phyloP scores from a whole-genome alignment of 176 grass and related monocot genomes.

The Musa beccarii region DNA sequence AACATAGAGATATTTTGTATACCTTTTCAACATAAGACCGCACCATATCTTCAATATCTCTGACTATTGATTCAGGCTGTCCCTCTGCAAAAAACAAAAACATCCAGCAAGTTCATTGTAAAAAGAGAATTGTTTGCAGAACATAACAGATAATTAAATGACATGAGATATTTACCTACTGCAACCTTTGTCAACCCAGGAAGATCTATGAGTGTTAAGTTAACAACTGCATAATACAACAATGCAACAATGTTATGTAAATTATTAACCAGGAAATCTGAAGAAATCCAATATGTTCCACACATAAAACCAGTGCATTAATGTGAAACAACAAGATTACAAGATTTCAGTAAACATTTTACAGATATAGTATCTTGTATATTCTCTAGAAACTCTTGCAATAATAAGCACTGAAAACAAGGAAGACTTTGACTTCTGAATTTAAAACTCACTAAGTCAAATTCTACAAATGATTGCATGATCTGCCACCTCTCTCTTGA shows the following conservation, averaged over 20 bases:
- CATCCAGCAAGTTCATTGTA: conserved; percentile 2
- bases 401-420: neutral
- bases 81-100: conserved; percentile 52
- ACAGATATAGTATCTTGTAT: neutral
- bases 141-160: conserved; percentile 20
- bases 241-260: conserved; percentile 27
- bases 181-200: conserved; percentile 98
- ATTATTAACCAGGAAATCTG: conserved; percentile 11
- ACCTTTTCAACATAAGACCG: conserved; percentile 98
- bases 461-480: neutral
- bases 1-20: conserved; percentile 12
- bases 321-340: neutral
- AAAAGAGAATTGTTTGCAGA: conserved; percentile 7
- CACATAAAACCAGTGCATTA: neutral
- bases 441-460: neutral
- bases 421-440: neutral
- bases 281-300: neutral
- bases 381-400: neutral
- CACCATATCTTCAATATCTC: conserved; percentile 99
- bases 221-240: conserved; percentile 69
- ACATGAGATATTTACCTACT: conserved; percentile 51
- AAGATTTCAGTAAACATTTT: neutral
- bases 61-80: conserved; percentile 84
- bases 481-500: too few relatives aligned
- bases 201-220: conserved; percentile 98